Evolutionary conservation across 345 rosid genomes (phyloP).

Genomic region (Eucalyptus marginata): DNA sequence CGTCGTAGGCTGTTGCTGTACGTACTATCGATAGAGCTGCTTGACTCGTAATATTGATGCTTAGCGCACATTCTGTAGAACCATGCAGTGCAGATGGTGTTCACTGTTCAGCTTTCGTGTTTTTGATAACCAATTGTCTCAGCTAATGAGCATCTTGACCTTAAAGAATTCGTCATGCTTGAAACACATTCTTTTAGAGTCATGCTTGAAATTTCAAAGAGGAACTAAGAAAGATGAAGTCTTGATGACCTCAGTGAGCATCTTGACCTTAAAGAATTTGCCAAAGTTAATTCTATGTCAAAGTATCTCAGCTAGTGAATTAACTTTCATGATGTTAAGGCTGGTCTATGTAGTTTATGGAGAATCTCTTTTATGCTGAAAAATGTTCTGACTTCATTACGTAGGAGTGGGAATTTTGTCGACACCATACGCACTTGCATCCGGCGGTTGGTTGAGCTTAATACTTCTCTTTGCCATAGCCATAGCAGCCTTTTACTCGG

Average conservation of each 20-base stretch:
- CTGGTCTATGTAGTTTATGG: background rate
- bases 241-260: background rate
- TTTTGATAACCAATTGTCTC: background rate
- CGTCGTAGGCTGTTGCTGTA: background rate
- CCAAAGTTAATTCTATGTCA: background rate
- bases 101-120: background rate
- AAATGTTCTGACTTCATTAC: background rate
- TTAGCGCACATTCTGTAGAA: background rate
- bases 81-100: background rate
- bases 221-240: background rate
- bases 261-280: background rate
- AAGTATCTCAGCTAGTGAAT: background rate
- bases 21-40: background rate
- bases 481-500: conserved; percentile 49
- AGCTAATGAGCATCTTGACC: background rate
- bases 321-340: background rate
- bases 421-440: conserved; percentile 67
- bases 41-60: background rate
- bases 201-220: background rate
- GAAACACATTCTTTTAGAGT: background rate
- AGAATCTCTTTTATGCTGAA: background rate
- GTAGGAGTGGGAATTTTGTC: conserved; percentile 89
- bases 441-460: conserved; percentile 94
- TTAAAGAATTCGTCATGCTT: background rate
- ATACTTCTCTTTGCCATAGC: conserved; percentile 45